Conservation (phyloP, 306 rosid species). For the Quercus wislizeni region DNA sequence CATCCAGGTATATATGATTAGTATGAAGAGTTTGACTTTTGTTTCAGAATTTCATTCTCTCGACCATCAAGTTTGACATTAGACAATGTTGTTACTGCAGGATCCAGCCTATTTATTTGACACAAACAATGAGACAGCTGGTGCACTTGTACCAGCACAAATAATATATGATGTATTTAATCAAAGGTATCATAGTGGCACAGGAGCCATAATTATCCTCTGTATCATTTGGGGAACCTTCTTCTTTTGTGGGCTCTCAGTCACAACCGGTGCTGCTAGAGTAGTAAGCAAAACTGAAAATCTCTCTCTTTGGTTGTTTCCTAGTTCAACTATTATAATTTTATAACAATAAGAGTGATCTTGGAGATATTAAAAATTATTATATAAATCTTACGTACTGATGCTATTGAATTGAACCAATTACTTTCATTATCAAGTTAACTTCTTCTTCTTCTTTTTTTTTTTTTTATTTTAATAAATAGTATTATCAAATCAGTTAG, state of each 20-base stretch:
- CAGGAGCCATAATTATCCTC: neutral
- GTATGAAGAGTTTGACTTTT: neutral
- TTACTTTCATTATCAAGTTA: too few species aligned
- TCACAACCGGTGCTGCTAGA: neutral
- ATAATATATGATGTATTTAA: neutral
- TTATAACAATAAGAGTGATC: too few species aligned
- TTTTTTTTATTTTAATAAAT: too few species aligned
- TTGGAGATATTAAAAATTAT: too few species aligned
- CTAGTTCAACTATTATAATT: too few species aligned
- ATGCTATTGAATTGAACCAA: too few species aligned
- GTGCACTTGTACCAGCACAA: conserved; percentile 1
- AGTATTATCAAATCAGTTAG: too few species aligned
- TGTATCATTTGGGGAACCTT: conserved; percentile 4
- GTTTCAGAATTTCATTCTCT: neutral
- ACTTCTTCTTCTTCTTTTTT: too few species aligned
- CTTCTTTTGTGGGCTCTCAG: conserved; percentile 2
- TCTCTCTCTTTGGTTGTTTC: too few species aligned
- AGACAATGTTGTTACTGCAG: neutral
- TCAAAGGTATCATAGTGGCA: conserved; percentile 3
- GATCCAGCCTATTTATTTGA: neutral
- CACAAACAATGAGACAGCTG: neutral
- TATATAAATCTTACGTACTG: too few species aligned
- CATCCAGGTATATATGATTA: conserved; percentile 1
- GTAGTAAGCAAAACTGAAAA: neutral
- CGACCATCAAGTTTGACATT: neutral